These are phyloP conservation scores for Sordariomycetes sp. DNA, from an alignment of 2,329 filamentous ascomycete genomes.

Conservation along the genomic window DNA sequence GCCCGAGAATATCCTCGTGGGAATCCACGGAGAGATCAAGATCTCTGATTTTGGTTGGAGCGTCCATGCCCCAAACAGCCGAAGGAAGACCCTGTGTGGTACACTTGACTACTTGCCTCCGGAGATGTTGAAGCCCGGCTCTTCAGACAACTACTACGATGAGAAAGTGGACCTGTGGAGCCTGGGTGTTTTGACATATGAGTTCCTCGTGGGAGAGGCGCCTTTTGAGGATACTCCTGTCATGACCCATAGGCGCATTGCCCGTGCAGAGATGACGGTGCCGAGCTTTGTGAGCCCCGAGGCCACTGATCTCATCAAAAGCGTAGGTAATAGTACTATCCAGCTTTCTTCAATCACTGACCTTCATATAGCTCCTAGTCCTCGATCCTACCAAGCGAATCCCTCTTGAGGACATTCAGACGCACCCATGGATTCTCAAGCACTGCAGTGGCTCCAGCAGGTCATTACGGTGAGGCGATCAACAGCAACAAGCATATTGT, in stretches of 20 bases:
- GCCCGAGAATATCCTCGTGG: conserved; percentile 92
- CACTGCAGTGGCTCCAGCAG: conserved; percentile 48
- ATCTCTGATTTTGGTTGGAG: conserved; percentile 98
- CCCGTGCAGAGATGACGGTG: conserved; percentile 82
- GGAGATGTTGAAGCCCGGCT: conserved; percentile 86
- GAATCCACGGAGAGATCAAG: conserved; percentile 96
- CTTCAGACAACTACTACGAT: conserved; percentile 78
- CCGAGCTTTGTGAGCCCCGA: conserved; percentile 86
- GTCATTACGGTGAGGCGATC: conserved; percentile 37
- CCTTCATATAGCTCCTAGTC: conserved; percentile 61
- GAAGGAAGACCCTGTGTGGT: conserved; percentile 90
- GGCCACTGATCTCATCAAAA: conserved; percentile 86
- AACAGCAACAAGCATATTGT: conserved; percentile 36
- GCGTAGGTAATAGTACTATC: conserved; percentile 47
- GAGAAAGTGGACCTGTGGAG: conserved; percentile 98
- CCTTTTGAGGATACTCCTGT: conserved; percentile 93
- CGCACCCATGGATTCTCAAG: conserved; percentile 94
- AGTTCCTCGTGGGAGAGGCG: conserved; percentile 91
- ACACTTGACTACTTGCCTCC: conserved; percentile 96
- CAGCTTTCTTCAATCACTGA: background rate
- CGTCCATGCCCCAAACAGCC: conserved; percentile 91
- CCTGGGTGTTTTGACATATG: conserved; percentile 87
- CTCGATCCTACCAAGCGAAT: conserved; percentile 92
- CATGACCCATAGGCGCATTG: conserved; percentile 89
- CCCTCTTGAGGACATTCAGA: conserved; percentile 77